Evolutionary conservation across 768 basidiomycete species (phyloP), one percentile per base, ranked within the genome.

Genomic region (Cubamyces sp.): DNA sequence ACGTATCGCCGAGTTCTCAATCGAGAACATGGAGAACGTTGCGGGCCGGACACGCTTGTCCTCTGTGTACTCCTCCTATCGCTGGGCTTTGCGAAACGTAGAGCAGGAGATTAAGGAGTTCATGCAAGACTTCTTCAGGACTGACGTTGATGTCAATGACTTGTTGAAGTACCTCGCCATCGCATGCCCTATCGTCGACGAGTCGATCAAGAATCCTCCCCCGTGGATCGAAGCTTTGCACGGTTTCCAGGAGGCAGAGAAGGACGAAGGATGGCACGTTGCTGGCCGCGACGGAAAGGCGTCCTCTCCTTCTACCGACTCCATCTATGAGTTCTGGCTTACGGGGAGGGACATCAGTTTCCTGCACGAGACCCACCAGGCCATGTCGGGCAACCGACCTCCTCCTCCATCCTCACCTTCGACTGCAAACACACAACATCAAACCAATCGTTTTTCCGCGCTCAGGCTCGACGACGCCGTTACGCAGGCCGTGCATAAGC

Each of bases 21-120:
- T 92, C 18, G 83, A 87, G 60, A 81, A 77, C 0, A 69, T 88
- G 15, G 88, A 91, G 65, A 69, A 61, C 66, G 73, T 74, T 26
- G 77, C 77, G 0, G 77, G 78, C 3, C 69, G 73, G 42, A 81
- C 81, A 1, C 76, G 78, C 0, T 48, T 60, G 30, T 34, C 26
- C 34, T 18, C n/a, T 60, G 60, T 74, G 88, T 15, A 69, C 78
- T 52, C 69, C 69, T 2, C 65, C 75, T 0, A 75, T 75, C 30
- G 64, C 64, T 3, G 55, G 62, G 39, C 55, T 54, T 41, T 66
- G 42, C 69, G 83, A 69, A 26, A 57, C 0, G 70, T 81, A 3
- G 78, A 87, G 66, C 70, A 75, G 18, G 74, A 81, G 16, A 82
- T 91, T 62, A 73, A 69, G 16, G 41, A 71, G 0, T 67, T 87